phyloP scores from a whole-genome alignment of 2,329 filamentous ascomycete genomes.

The Pestalotiopsis sp. region DNA sequence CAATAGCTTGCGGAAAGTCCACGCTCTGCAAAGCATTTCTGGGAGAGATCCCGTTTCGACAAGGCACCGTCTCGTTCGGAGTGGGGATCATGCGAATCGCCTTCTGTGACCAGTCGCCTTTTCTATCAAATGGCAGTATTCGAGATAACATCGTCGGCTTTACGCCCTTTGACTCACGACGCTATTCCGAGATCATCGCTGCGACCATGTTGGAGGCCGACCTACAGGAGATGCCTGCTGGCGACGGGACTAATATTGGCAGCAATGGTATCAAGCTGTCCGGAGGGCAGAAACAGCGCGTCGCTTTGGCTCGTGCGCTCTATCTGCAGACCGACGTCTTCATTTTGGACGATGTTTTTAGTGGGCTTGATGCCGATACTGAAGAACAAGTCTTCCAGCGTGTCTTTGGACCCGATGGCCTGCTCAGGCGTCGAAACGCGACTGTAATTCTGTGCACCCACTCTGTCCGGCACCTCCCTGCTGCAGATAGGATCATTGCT shows the following conservation, averaged over 20 bases:
- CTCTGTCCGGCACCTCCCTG: constrained; percentile 38
- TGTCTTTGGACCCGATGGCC: constrained; percentile 31
- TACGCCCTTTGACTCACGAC: constrained; percentile 22
- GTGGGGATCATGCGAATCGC: constrained; percentile 29
- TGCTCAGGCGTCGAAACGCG: constrained; percentile 23
- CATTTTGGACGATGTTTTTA: constrained; percentile 39
- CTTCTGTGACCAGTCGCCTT: constrained; percentile 41
- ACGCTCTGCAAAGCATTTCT: constrained; percentile 44
- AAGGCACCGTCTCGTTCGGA: constrained; percentile 27
- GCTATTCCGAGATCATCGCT: constrained; percentile 31
- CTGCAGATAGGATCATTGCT: constrained; percentile 49
- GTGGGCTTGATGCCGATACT: constrained; percentile 36
- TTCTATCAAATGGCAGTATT: constrained; percentile 37
- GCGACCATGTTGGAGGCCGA: constrained; percentile 29
- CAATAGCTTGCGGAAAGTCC: constrained; percentile 47
- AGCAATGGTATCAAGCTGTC: constrained; percentile 48
- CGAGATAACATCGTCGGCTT: constrained; percentile 32
- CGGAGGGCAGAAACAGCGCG: constrained; percentile 48
- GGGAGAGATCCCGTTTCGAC: constrained; percentile 34
- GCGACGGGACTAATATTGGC: constrained; percentile 43
- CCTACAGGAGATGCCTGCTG: constrained; percentile 35
- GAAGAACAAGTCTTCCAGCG: constrained; percentile 33
- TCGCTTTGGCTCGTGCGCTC: constrained; percentile 36
- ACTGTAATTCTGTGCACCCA: constrained; percentile 41
- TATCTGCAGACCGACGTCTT: constrained; percentile 32